Evolutionary conservation across 2,329 filamentous ascomycete genomes (phyloP).

Genomic region (Lecanosticta acicola): DNA sequence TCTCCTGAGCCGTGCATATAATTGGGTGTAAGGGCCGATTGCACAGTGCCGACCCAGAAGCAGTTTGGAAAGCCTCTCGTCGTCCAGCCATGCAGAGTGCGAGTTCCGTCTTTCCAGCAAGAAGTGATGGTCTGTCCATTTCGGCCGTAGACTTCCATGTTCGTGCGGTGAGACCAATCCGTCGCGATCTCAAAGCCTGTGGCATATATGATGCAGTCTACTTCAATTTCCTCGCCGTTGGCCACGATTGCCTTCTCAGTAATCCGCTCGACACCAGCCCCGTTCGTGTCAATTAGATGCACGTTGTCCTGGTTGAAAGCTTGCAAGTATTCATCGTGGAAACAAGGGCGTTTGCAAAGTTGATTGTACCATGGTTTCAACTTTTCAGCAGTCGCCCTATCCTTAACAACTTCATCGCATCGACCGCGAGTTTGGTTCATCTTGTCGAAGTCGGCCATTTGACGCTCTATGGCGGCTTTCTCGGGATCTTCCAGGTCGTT

Average conservation of each 20-base stretch:
- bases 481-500: constrained; percentile 10
- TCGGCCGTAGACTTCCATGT: constrained; percentile 36
- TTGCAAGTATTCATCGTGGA: constrained; percentile 53
- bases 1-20: constrained; percentile 36
- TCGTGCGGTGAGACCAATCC: constrained; percentile 26
- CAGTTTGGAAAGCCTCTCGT: constrained; percentile 51
- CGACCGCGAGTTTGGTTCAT: constrained; percentile 43
- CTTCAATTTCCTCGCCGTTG: constrained; percentile 43
- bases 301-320: constrained; percentile 56
- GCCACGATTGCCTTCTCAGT: constrained; percentile 46
- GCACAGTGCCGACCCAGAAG: constrained; percentile 43
- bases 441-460: constrained; percentile 21
- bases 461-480: constrained; percentile 15
- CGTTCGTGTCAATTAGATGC: constrained; percentile 54
- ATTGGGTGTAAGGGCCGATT: constrained; percentile 40
- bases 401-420: constrained; percentile 46
- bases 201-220: constrained; percentile 45
- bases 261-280: constrained; percentile 46
- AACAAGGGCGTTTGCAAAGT: constrained; percentile 59
- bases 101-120: constrained; percentile 39
- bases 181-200: constrained; percentile 41
- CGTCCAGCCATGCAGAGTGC: constrained; percentile 50
- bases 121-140: constrained; percentile 42
- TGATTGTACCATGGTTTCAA: constrained; percentile 56
- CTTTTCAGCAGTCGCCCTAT: constrained; percentile 46